Base-by-base conservation (phyloP, 768 basidiomycete genomes). In the Suillus plorans region DNA sequence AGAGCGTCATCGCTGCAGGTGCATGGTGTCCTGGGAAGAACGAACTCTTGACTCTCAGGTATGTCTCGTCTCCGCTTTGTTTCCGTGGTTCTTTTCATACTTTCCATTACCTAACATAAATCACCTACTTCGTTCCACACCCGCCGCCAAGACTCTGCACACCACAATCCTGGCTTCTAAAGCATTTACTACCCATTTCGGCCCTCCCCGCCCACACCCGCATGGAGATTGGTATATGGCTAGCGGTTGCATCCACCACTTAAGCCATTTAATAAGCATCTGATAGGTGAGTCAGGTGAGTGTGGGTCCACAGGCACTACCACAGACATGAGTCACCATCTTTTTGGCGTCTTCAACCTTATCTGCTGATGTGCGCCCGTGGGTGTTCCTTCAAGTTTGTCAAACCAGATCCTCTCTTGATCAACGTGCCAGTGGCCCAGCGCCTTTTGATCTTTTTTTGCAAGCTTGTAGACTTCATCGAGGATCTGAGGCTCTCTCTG, bases 41-140 rank as follows among this genome's bases (percentile, higher is more conserved):
- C 66, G 92, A 96, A 73, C 83, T 98, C 2, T 84, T 84, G 1
- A 87, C 85, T 20, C 86, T 98, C 44, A 83, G 96, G 86, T 88
- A 69, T 31, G 72, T 59, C 47, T 60, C 41, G 63, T 36, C 39
- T 34, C 3, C 31, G 16, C 1, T n/a, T 41, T 55, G 31, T 42
- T 6, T 44, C 18, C 36, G 13, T 62, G 50, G 1, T 8, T 12
- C 18, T 55, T n/a, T 62, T 25, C 6, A 9, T 44, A 31, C 22
- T 3, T 37, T 39, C 56, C 7, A 5, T 5, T 5, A 10, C 25
- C 37, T 25, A 25, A 41, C 67, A 88, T 89, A 62, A 80, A 83
- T 25, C 89, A 91, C 71, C 84, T 96, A 55, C 80, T 82, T 34
- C 86, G 79, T 20, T 84, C 86, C 63, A 78, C 93, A 0, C 57